phyloP scores from a whole-genome alignment of 495 filamentous ascomycete species.

The Neurospora terricola region DNA sequence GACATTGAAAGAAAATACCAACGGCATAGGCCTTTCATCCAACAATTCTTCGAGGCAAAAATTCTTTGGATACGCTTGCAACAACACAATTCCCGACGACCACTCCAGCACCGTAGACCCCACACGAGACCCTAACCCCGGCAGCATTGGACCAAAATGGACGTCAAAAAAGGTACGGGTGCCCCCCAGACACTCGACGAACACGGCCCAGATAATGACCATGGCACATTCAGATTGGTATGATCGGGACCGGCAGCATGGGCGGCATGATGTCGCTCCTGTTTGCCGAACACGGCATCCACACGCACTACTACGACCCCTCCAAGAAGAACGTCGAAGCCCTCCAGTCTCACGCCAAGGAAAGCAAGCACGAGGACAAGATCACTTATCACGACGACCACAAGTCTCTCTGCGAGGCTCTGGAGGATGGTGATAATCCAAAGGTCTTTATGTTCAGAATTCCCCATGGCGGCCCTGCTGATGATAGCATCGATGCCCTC shows the following conservation, averaged over 20 bases:
- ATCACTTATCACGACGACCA: not conserved
- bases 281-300: conserved; percentile 21
- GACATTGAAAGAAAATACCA: not conserved
- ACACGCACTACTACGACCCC: conserved; percentile 12
- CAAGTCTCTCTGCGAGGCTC: not conserved
- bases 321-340: conserved; percentile 22
- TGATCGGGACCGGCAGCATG: not conserved
- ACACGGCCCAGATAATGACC: not conserved
- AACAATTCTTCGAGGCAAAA: too few relatives aligned
- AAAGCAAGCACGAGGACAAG: not conserved
- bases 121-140: not conserved
- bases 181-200: not conserved
- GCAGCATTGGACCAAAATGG: not conserved
- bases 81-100: not conserved
- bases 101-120: not conserved
- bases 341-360: not conserved
- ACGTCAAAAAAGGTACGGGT: not conserved
- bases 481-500: conserved; percentile 52
- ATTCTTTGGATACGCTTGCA: not conserved
- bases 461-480: conserved; percentile 58
- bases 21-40: not conserved
- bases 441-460: conserved; percentile 53
- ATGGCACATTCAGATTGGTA: not conserved
- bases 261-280: conserved; percentile 1
- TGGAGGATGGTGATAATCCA: not conserved